Evolutionary conservation across 2,329 filamentous ascomycete species (phyloP), one percentile per base, ranked within the genome.

Genomic region (Rutstroemia sp.): DNA sequence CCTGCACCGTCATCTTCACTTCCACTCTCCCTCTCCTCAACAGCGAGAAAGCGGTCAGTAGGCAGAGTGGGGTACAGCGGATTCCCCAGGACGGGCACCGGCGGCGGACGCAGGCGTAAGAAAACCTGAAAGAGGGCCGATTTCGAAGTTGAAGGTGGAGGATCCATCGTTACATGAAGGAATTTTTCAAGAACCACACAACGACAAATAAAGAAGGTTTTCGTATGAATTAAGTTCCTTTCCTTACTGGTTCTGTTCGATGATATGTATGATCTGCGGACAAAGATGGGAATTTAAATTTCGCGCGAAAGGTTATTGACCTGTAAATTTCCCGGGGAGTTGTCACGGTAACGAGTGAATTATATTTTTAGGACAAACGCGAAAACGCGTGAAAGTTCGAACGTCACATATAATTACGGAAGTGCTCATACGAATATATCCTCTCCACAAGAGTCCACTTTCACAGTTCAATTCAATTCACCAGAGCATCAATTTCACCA

Each of bases 61-160:
- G 73, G 63, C 39, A 70, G 64, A 53, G 70, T 71, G 47, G 70
- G 67, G 47, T 72, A 71, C 37, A 71, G 70, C 30, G 58, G 52
- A 59, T 70, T 23, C 5, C 23, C 23, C 23, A n/a, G n/a, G n/a
- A 73, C 56, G 18, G 72, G 68, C 50, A 18, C 25, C 56, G 75
- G 75, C 3, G 85, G 79, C n/a, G 88, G 88, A 16, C 88, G 86
- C 49, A 97, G 77, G 49, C 92, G 88, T 42, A 97, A 79, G 69
- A 89, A 96, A 57, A 97, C 92, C 73, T 96, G 87, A 71, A 97
- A 97, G 39, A 96, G 82, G 60, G 81, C 82, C 14, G 74, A 67
- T 54, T 77, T 69, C 3, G 74, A 67, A 66, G 72, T 67, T 19
- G 70, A 61, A 10, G 23, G 23, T 23, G 52, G 21, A 55, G 70